phyloP scores from a whole-genome alignment of 345 rosid species.

The Viola odorata region DNA sequence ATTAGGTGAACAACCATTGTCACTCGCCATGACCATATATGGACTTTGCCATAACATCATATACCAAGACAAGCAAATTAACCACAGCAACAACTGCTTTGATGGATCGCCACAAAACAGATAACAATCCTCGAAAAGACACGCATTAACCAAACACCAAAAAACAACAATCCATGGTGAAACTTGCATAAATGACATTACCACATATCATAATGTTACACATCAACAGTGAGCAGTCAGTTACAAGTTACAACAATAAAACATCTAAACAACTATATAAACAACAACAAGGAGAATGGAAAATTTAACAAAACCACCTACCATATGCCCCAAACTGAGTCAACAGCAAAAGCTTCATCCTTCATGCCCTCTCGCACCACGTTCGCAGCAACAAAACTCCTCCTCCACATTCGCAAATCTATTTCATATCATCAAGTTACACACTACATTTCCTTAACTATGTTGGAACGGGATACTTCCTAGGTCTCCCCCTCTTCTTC shows the following conservation, averaged over 20 bases:
- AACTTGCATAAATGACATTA: constrained; percentile 11
- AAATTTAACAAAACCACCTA: no score
- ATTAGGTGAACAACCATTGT: no score
- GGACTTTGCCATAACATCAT: no score
- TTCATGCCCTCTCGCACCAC: neutral
- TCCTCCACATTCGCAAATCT: neutral
- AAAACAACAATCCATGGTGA: constrained; percentile 1
- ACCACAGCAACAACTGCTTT: neutral
- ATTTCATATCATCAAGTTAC: neutral
- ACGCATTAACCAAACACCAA: neutral
- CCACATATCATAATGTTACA: constrained; percentile 10
- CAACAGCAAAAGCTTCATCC: constrained; percentile 2
- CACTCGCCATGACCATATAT: no score
- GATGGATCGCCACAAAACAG: neutral
- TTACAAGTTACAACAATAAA: neutral
- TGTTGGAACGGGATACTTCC: constrained; percentile 34
- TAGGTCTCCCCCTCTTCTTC: constrained; percentile 80
- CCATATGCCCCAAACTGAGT: constrained; percentile 1
- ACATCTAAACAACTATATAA: neutral
- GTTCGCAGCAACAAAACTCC: neutral
- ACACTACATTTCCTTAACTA: neutral
- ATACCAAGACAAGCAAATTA: no score
- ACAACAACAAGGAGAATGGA: neutral
- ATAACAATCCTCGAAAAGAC: neutral
- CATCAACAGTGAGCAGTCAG: constrained; percentile 4